These are phyloP conservation scores for Podosphaera fusca DNA, from an alignment of 2,329 filamentous ascomycete species.

Conservation along the genomic window DNA sequence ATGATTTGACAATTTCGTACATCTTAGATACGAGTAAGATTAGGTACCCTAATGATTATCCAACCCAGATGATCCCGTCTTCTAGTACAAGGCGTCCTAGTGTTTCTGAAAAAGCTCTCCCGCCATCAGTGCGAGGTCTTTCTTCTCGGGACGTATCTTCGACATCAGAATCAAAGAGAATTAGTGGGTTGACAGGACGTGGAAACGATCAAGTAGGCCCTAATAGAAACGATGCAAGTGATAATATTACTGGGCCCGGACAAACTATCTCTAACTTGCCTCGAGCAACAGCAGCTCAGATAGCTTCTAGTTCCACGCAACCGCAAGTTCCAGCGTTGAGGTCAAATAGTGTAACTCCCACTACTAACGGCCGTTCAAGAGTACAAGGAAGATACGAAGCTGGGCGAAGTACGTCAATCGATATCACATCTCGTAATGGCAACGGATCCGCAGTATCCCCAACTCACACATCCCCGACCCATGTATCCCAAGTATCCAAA, in stretches of 20 bases:
- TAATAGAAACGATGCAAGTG: conserved; percentile 18
- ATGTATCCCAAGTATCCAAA: conserved; percentile 11
- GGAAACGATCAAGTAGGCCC: conserved; percentile 16
- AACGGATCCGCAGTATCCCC: conserved; percentile 17
- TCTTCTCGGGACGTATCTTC: conserved; percentile 12
- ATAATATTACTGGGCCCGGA: conserved; percentile 13
- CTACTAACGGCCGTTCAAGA: conserved; percentile 9
- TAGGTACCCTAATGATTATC: conserved; percentile 64
- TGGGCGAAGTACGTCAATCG: conserved; percentile 13
- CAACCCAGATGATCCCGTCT: conserved; percentile 18
- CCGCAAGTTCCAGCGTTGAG: conserved; percentile 35
- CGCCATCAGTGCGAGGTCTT: conserved; percentile 11
- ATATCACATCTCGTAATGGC: conserved; percentile 20
- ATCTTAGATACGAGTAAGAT: conserved; percentile 91
- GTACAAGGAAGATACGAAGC: conserved; percentile 12
- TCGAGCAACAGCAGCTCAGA: conserved; percentile 32
- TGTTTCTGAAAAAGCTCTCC: conserved; percentile 19
- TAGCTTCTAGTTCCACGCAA: conserved; percentile 37
- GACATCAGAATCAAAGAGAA: conserved; percentile 23
- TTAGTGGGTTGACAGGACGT: conserved; percentile 18
- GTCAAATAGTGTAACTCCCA: conserved; percentile 7
- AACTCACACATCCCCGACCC: conserved; percentile 18
- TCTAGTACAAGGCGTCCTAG: conserved; percentile 19
- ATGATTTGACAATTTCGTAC: conserved; percentile 74
- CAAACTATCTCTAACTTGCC: conserved; percentile 30